phyloP scores from a whole-genome alignment of 257 asterid species.

The Solanum arcanum region DNA sequence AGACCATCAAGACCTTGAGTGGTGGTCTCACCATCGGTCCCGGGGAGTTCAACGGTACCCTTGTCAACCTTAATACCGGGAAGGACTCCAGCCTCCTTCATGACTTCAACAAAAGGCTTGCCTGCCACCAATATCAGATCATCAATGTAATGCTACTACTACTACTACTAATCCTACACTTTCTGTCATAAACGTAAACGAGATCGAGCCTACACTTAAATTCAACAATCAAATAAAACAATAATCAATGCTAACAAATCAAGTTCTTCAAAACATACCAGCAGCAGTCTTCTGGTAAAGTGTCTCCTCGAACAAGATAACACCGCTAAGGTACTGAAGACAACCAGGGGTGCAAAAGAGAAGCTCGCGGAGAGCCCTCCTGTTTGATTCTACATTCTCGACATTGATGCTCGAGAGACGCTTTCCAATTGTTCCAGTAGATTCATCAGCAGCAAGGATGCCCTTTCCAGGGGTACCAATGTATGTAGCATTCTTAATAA shows the following conservation, averaged over 20 bases:
- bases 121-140: slow-evolving; percentile 17
- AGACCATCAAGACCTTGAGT: slow-evolving; percentile 60
- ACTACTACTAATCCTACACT: background rate
- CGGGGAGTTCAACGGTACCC: slow-evolving; percentile 56
- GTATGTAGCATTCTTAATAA: slow-evolving; percentile 21
- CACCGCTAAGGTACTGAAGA: slow-evolving; percentile 18
- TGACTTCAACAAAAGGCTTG: slow-evolving; percentile 41
- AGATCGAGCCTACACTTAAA: background rate
- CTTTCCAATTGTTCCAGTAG: slow-evolving; percentile 32
- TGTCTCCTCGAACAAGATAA: slow-evolving; percentile 27
- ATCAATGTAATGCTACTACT: background rate
- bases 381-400: slow-evolving; percentile 22
- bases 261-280: slow-evolving; percentile 1
- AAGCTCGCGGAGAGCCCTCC: slow-evolving; percentile 24
- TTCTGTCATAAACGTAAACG: background rate
- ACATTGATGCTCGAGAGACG: slow-evolving; percentile 27
- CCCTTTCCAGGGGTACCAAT: slow-evolving; percentile 40
- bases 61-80: slow-evolving; percentile 63
- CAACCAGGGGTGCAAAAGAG: slow-evolving; percentile 23
- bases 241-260: background rate
- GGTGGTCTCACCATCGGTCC: slow-evolving; percentile 54
- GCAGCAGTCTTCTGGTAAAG: slow-evolving; percentile 29
- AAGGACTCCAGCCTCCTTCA: slow-evolving; percentile 53
- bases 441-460: slow-evolving; percentile 38
- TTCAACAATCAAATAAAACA: background rate